These are phyloP conservation scores for Phoma sp. DNA, from an alignment of 2,329 filamentous ascomycete species.

Conservation along the genomic window DNA sequence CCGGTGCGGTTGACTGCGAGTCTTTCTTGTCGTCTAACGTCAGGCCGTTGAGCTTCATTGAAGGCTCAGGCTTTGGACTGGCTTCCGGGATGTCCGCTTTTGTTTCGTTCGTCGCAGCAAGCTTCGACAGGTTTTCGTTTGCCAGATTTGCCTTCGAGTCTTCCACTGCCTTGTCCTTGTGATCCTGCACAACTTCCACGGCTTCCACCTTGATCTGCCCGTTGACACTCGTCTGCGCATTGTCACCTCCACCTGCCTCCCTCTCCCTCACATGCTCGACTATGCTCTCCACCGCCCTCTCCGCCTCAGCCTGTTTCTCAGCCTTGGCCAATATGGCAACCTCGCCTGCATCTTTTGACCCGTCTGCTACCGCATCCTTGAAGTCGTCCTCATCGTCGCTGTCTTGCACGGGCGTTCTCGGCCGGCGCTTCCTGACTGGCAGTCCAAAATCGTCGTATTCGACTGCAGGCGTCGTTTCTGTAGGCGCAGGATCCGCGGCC, in stretches of 20 bases:
- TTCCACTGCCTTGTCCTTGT: constrained; percentile 1
- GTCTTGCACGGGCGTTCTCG: constrained; percentile 36
- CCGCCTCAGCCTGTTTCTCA: constrained; percentile 18
- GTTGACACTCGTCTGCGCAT: neutral
- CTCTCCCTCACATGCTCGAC: constrained; percentile 19
- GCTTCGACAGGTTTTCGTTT: neutral
- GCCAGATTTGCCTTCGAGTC: constrained; percentile 1
- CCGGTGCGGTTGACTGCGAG: constrained; percentile 4
- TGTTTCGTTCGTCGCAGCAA: constrained; percentile 4
- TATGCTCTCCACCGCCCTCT: constrained; percentile 29
- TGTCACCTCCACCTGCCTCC: constrained; percentile 17
- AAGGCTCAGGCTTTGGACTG: neutral
- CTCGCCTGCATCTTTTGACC: neutral
- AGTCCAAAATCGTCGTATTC: constrained; percentile 76
- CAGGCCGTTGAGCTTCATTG: neutral
- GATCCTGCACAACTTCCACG: constrained; percentile 9
- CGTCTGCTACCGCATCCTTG: constrained; percentile 32
- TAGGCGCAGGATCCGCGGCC: constrained; percentile 21
- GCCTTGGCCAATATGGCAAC: constrained; percentile 9
- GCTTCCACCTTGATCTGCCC: constrained; percentile 5
- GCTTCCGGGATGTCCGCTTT: constrained; percentile 14
- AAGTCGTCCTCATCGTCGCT: constrained; percentile 38
- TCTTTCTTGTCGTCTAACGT: constrained; percentile 5
- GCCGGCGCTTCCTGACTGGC: constrained; percentile 61
- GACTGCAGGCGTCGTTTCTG: constrained; percentile 24